These are phyloP conservation scores for Pestalotiopsis fici DNA, from an alignment of 2,329 filamentous ascomycete species.

Conservation along the genomic window DNA sequence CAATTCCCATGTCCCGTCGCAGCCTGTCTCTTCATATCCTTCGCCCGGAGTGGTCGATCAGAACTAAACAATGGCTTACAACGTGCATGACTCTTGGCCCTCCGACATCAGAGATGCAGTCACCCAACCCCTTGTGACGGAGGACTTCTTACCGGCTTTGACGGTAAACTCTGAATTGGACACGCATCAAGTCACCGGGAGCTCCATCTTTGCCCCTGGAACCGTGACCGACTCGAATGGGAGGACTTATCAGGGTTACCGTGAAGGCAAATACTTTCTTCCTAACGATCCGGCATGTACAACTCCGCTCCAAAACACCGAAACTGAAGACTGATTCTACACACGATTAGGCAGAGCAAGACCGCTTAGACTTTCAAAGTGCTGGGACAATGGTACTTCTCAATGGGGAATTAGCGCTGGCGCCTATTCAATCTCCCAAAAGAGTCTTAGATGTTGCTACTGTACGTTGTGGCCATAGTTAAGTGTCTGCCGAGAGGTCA, in stretches of 20 bases:
- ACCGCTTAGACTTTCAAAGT: neutral
- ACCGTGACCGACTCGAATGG: neutral
- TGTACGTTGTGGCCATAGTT: neutral
- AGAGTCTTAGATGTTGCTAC: neutral
- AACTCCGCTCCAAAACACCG: neutral
- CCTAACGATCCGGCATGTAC: conserved; percentile 2
- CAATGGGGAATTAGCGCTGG: neutral
- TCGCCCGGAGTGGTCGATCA: neutral
- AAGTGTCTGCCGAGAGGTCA: no score
- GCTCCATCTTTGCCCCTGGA: neutral
- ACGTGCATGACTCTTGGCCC: neutral
- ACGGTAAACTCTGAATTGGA: neutral
- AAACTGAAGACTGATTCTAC: neutral
- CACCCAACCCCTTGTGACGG: neutral
- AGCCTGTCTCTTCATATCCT: neutral
- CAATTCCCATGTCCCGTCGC: neutral
- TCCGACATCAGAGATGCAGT: neutral
- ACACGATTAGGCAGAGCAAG: neutral
- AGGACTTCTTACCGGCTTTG: neutral
- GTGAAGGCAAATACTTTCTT: conserved; percentile 5
- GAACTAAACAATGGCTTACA: neutral
- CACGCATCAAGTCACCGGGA: neutral
- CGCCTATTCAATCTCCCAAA: neutral
- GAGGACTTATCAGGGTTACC: conserved; percentile 7
- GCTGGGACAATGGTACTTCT: neutral